Percentiles rank a stretch among this genome's conserved stretches.
Evolutionary conservation across 768 basidiomycete species (phyloP).

Genomic region (Clitopilus passeckerianus): DNA sequence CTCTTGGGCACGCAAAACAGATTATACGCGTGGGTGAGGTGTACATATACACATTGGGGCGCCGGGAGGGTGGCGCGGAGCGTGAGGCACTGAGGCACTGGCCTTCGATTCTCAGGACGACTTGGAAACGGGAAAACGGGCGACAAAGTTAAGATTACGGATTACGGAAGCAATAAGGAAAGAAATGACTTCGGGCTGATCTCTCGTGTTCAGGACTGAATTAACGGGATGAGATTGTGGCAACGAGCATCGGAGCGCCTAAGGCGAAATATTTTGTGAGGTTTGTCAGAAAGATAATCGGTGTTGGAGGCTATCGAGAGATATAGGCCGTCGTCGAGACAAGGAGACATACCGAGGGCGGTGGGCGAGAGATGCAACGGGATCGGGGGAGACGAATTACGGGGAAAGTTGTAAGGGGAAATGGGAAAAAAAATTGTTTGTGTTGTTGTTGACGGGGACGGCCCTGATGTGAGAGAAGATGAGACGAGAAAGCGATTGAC

Average conservation of each 20-base stretch:
- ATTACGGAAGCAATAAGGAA: not conserved
- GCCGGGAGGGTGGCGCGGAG: not conserved
- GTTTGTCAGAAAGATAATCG: not conserved
- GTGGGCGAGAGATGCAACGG: not conserved
- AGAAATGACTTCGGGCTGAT: not conserved
- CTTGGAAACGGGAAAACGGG: not conserved
- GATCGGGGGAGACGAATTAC: slow-evolving; percentile 1
- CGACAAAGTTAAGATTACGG: not conserved
- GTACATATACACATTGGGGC: not conserved
- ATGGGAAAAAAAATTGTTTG: slow-evolving; percentile 1
- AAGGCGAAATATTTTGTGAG: not conserved
- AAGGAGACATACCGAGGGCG: not conserved
- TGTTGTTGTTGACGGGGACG: not conserved
- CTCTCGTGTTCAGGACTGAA: not conserved
- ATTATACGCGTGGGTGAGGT: not conserved
- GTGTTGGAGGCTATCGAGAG: not conserved
- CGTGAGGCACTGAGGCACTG: not conserved
- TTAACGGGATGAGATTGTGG: not conserved
- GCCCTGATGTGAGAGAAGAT: not conserved
- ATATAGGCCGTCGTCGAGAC: not conserved
- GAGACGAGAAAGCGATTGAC: not conserved
- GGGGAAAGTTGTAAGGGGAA: not conserved
- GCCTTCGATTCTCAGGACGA: not conserved
- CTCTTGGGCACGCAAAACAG: not conserved
- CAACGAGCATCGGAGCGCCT: not conserved